phyloP scores from a whole-genome alignment of 2,329 filamentous ascomycete species.

The Colletotrichum karsti region DNA sequence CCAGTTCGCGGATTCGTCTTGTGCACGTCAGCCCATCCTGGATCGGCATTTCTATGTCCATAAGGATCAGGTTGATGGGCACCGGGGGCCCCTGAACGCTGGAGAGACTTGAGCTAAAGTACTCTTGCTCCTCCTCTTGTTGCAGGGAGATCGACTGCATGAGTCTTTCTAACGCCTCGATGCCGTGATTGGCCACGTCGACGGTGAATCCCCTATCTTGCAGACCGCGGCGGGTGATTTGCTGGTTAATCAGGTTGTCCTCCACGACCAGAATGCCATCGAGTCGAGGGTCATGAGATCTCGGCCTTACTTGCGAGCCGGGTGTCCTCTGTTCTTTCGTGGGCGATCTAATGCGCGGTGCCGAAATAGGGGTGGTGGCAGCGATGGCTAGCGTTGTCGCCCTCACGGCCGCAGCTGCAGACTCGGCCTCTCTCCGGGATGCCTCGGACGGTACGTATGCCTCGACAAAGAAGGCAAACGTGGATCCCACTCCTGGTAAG shows the following conservation, averaged over 20 bases:
- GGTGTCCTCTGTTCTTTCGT: slow-evolving; percentile 15
- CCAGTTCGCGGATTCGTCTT: slow-evolving; percentile 68
- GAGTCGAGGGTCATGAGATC: slow-evolving; percentile 35
- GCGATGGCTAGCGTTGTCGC: not conserved
- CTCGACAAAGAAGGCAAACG: slow-evolving; percentile 79
- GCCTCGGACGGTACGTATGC: slow-evolving; percentile 54
- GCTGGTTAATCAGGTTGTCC: slow-evolving; percentile 69
- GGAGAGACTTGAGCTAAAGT: not conserved
- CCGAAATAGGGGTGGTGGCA: slow-evolving; percentile 7
- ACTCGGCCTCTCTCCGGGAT: slow-evolving; percentile 49
- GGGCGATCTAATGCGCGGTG: not conserved
- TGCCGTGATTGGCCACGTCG: slow-evolving; percentile 64
- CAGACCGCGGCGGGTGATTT: slow-evolving; percentile 61
- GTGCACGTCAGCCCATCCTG: slow-evolving; percentile 77
- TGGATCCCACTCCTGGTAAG: slow-evolving; percentile 74
- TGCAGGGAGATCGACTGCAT: slow-evolving; percentile 37
- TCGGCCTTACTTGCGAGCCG: slow-evolving; percentile 13
- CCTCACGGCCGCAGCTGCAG: slow-evolving; percentile 40
- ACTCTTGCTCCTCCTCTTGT: slow-evolving; percentile 8
- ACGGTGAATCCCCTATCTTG: slow-evolving; percentile 58
- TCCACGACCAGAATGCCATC: slow-evolving; percentile 64
- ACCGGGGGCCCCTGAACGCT: slow-evolving; percentile 29
- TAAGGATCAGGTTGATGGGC: slow-evolving; percentile 69
- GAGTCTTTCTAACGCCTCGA: slow-evolving; percentile 62
- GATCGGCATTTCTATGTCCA: slow-evolving; percentile 82